These are phyloP conservation scores for Cryptococcus deneoformans DNA, from an alignment of 1,284 basidiomycete genomes.

Conservation along the genomic window DNA sequence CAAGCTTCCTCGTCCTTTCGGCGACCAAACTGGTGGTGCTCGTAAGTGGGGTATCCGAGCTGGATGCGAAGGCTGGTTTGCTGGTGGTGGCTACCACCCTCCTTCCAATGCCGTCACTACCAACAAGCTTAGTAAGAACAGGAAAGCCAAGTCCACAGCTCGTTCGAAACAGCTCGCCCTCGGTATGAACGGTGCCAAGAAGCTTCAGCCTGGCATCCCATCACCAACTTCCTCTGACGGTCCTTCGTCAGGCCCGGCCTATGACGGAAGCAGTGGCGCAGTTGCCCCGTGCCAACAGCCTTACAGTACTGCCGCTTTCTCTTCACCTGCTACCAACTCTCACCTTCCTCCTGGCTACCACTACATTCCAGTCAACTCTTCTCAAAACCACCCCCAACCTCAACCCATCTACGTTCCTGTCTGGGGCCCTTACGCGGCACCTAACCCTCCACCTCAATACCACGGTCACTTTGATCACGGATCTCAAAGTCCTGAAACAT, in stretches of 20 bases:
- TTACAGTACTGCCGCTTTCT: slow-evolving; percentile 4
- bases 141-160: slow-evolving; percentile 28
- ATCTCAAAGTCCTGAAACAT: not conserved
- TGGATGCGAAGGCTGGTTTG: slow-evolving; percentile 47
- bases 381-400: slow-evolving; percentile 16
- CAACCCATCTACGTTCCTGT: slow-evolving; percentile 21
- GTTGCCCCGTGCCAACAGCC: not conserved
- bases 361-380: slow-evolving; percentile 24
- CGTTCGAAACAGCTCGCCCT: slow-evolving; percentile 36
- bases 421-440: slow-evolving; percentile 19
- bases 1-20: slow-evolving; percentile 47
- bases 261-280: slow-evolving; percentile 20
- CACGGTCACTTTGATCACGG: not conserved
- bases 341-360: slow-evolving; percentile 31
- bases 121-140: slow-evolving; percentile 2
- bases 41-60: slow-evolving; percentile 49
- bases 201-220: slow-evolving; percentile 8
- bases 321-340: slow-evolving; percentile 1
- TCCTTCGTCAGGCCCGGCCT: slow-evolving; percentile 34
- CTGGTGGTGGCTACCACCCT: slow-evolving; percentile 38
- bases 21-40: slow-evolving; percentile 47
- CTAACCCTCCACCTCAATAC: slow-evolving; percentile 5
- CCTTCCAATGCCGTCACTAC: slow-evolving; percentile 12
- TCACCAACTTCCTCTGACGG: slow-evolving; percentile 18
- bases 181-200: slow-evolving; percentile 19